Evolutionary conservation across 306 rosid genomes (phyloP).

Genomic region (Lathyrus sativus): DNA sequence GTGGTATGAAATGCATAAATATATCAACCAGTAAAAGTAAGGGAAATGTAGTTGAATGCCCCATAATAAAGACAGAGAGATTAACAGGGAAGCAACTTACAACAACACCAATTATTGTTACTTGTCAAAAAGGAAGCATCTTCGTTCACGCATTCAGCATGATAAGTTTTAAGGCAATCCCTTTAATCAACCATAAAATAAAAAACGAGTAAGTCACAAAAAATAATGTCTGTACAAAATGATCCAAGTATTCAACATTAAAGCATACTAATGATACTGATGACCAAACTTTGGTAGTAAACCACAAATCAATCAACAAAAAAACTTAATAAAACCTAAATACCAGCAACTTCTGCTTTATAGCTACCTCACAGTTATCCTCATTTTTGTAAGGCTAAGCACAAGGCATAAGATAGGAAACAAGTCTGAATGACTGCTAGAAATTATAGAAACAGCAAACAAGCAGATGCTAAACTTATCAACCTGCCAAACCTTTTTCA

Average conservation of each 20-base stretch:
- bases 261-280: constrained; percentile 16
- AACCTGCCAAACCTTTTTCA: not conserved
- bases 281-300: not conserved
- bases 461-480: not conserved
- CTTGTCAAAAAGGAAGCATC: constrained; percentile 52
- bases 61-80: constrained; percentile 26
- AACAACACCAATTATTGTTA: constrained; percentile 47
- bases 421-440: not conserved
- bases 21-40: constrained; percentile 1
- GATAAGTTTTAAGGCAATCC: constrained; percentile 73
- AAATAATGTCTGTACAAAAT: not conserved
- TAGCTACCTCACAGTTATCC: not conserved
- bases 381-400: constrained; percentile 9
- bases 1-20: constrained; percentile 26
- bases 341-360: constrained; percentile 29
- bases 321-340: not conserved
- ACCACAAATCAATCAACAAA: constrained; percentile 1
- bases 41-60: constrained; percentile 30
- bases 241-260: constrained; percentile 22
- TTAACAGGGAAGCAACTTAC: constrained; percentile 56
- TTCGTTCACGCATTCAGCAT: constrained; percentile 52
- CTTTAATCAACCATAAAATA: constrained; percentile 44
- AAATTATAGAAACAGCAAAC: constrained; percentile 7
- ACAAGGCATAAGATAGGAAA: constrained; percentile 5
- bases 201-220: not conserved